Conservation (phyloP, 352 stramenopile species). For the Hyaloperonospora brassicae region DNA sequence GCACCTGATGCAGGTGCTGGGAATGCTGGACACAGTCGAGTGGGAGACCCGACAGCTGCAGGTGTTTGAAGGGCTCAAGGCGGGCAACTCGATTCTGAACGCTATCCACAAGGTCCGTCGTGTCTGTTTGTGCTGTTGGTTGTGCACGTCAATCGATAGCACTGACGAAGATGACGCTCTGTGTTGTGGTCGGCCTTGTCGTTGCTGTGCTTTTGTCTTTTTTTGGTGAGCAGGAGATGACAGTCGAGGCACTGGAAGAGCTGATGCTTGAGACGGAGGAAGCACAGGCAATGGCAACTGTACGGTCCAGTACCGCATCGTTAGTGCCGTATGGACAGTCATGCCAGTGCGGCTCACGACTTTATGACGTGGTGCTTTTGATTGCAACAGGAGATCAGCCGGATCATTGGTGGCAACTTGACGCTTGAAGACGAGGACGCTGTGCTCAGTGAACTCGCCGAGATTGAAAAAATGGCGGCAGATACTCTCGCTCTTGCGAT, state of each 20-base stretch:
- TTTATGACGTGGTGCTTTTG: neutral
- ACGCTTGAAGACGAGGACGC: slow-evolving; percentile 81
- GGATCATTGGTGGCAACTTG: slow-evolving; percentile 65
- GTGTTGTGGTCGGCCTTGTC: neutral
- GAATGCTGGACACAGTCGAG: slow-evolving; percentile 84
- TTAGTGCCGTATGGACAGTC: neutral
- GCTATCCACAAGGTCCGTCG: slow-evolving; percentile 69
- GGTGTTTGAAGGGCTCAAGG: slow-evolving; percentile 85
- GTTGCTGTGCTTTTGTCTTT: neutral
- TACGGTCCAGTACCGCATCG: slow-evolving; percentile 20
- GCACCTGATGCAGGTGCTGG: slow-evolving; percentile 79
- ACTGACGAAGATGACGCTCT: neutral
- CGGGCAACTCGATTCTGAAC: slow-evolving; percentile 81
- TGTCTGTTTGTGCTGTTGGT: neutral
- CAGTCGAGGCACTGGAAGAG: slow-evolving; percentile 79
- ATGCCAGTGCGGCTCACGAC: neutral
- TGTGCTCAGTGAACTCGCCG: slow-evolving; percentile 74
- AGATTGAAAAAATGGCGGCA: slow-evolving; percentile 74
- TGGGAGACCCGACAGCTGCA: slow-evolving; percentile 85
- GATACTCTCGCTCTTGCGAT: slow-evolving; percentile 42
- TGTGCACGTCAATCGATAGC: neutral
- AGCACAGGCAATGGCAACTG: slow-evolving; percentile 64
- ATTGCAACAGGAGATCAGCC: slow-evolving; percentile 70
- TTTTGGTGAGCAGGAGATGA: slow-evolving; percentile 59
- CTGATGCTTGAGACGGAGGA: slow-evolving; percentile 86